Evolutionary conservation across 192 early-diverging fungal genomes (phyloP), one percentile per base, ranked within the genome.

Genomic region (Linnemannia elongata): DNA sequence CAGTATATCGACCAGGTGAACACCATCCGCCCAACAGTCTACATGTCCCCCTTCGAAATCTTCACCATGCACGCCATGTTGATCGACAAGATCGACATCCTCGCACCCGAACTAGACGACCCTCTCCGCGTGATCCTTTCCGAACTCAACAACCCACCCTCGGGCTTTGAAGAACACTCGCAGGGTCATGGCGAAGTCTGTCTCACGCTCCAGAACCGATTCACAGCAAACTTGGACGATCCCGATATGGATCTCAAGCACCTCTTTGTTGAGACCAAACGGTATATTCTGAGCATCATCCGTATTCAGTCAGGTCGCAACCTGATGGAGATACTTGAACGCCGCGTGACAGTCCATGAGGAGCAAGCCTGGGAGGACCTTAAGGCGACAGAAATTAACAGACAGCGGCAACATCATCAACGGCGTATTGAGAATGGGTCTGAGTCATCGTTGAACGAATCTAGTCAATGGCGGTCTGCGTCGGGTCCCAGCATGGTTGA

Each of bases 11-110:
- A 99, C 63, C 89, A 94, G 80, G 92, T 91, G 18, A 92, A 90
- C 71, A 96, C 95, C 20, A 91, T 96, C 79, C 97, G 97, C 79
- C 97, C 97, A 18, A 92, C 92, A 5, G 95, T 99, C 47, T 95
- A 96, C 83, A 98, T 99, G 77, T 94, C 96, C 6, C 95, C 97
- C 15, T 90, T 93, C 70, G 98, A 99, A 90, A 95, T 99, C 74
- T 97, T 96, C 81, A 93, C 95, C 35, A 94, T 98, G 78, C 99
- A 99, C 87, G 91, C 91, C 72, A 93, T 94, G 72, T 80, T 99
- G 7, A 88, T 94, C 41, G 93, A 97, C 49, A 95, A 96, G 82
- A 88, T 99, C 33, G 94, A 96, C 44, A 92, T 93, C 42, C 88
- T 99, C 35, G 93, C 91, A 18, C 92, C 92, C 24, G 89, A 89